Evolutionary conservation across 176 grass and related monocot genomes (phyloP).

Genomic region (Tuctoria greenei): DNA sequence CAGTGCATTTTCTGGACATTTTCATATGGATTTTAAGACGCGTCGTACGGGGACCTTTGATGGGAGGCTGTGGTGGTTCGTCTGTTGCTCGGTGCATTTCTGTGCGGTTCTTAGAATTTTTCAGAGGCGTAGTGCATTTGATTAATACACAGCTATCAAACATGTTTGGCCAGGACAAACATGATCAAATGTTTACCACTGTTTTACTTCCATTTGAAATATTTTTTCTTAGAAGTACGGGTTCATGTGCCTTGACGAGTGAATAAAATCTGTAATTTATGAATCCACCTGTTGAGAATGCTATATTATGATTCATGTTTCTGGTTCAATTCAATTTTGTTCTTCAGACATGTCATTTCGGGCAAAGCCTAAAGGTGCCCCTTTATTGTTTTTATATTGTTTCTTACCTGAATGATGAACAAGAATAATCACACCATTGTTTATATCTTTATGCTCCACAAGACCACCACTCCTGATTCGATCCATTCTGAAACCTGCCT

Average conservation of each 20-base stretch:
- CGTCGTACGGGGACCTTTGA: background rate
- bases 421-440: background rate
- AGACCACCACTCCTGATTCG: background rate
- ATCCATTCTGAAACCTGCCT: constrained; percentile 18
- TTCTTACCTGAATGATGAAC: background rate
- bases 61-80: background rate
- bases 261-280: background rate
- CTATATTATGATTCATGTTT: constrained; percentile 1
- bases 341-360: background rate
- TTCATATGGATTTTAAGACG: background rate
- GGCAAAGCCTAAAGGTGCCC: background rate
- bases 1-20: background rate
- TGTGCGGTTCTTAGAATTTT: background rate
- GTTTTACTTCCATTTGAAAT: background rate
- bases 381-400: background rate
- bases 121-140: background rate
- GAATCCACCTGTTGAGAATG: background rate
- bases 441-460: background rate
- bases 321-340: background rate
- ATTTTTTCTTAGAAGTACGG: background rate
- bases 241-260: background rate
- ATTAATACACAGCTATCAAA: background rate
- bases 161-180: background rate
- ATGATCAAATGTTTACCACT: background rate
- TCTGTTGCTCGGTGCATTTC: background rate